Base-by-base conservation (phyloP, 192 early-diverging fungal genomes). In the Glomus cerebriforme region DNA sequence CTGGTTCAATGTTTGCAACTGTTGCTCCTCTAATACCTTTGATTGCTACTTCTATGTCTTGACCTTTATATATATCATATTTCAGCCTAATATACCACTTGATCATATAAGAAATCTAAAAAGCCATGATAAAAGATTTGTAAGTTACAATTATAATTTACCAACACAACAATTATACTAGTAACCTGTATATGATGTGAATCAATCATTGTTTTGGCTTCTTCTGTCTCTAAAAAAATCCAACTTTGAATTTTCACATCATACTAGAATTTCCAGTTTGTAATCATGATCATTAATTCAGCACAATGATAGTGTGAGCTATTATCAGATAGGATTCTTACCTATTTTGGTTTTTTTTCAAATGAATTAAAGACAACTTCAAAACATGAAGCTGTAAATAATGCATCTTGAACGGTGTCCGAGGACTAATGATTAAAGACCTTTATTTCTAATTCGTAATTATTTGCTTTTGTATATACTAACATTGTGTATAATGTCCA, bases 181-280 rank as follows among this genome's bases (percentile, higher is more conserved):
- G 2, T 66, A 31, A 66, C 31, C 31, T 66, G 31, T 2, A 32
- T 12, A 66, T 66, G 31, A 66, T 66, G 31, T 32, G 64, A 66
- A 32, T 66, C 64, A 13, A 66, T 66, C 17, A 32, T 66, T 35
- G 32, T 66, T 32, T 66, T 66, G 10, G 64, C 64, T 6, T 66
- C 31, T 45, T 26, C 69, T 47, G 69, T 9, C 29, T 71, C 43
- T 7, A 71, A 71, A 71, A 71, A 71, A 26, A 24, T 47, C 69
- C 43, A 71, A 47, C 43, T 45, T 26, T 3, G 22, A 26, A 71
- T 71, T 17, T 71, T 43, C 0, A 32, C 15, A 54, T 54, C 47
- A 54, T 54, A 54, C 47, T 15, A 54, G 2, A 15, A 54, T 54
- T 54, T 54, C 47, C 47, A 54, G 47, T 54, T 54, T 54, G 47